Base-by-base conservation (phyloP, 495 filamentous ascomycete genomes). In the Penicillium ucsense region DNA sequence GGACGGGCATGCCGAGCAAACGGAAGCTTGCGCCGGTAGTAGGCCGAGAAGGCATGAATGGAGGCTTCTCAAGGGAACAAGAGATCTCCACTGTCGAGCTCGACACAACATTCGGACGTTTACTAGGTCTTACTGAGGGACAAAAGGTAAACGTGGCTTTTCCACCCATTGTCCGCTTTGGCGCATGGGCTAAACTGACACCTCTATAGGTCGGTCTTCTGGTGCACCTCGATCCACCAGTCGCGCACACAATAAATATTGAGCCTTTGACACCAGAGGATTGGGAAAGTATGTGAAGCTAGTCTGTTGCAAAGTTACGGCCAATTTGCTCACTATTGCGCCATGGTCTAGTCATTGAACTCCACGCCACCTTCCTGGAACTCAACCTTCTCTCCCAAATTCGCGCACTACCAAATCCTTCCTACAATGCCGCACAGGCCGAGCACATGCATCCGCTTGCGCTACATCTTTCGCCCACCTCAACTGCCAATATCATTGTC, bases 1-100 rank as follows among this genome's bases (percentile, higher is more conserved):
- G 94, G 94, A 94, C 92, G 11, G 92, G 92, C 50, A 92, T 97
- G 87, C 82, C 85, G 52, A 95, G 89, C 75, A 89, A 88, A 75
- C 75, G 84, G 52, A 86, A 81, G 63, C 68, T 84, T 52, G 80
- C 81, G 31, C 78, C 87, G 3, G 75, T 89, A 9, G 80, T 89
- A 11, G 74, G 80, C 38, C 77, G 82, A 49, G 84, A 88, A 62
- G 86, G 86, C 4, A 79, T 89, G 50, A 77, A 63, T 56, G 74
- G 76, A 39, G 66, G 80, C 32, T 73, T 75, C 8, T 70, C 70
- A 3, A 75, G 79, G 59, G 84, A 88, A 47, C 84, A 87, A 57
- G 87, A 92, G 52, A 65, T 84, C 7, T 65, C 82, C 3, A 69
- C 82, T 2, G 80, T 97, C 20, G 92, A 98, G 71, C 74, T 98